A percentile compares a stretch with the other conserved stretches of the same genome.
Evolutionary conservation across 78 protist genomes (phyloP).

Genomic region (Dictyostelium citrinum): DNA sequence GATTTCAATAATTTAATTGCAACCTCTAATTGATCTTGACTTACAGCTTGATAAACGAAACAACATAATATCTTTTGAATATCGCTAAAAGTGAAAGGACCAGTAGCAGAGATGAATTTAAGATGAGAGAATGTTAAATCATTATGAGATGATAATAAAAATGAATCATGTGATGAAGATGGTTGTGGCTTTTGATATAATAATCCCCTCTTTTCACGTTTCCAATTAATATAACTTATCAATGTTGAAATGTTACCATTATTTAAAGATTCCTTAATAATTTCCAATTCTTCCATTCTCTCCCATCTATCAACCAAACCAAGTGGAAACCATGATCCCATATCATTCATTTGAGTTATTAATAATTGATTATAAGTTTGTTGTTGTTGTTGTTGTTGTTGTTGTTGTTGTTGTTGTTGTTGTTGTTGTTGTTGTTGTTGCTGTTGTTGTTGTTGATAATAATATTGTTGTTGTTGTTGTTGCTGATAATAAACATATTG

Average conservation of each 20-base stretch:
- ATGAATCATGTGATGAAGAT: neutral
- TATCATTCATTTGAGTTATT: slow-evolving; percentile 23
- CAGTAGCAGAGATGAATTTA: slow-evolving; percentile 31
- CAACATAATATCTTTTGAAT: slow-evolving; percentile 35
- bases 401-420: neutral
- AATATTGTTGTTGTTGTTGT: neutral
- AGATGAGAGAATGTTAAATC: neutral
- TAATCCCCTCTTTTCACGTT: slow-evolving; percentile 38
- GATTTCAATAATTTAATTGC: slow-evolving; percentile 16
- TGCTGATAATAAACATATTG: neutral
- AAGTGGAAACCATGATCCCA: slow-evolving; percentile 27
- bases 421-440: neutral
- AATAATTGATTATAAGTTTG: neutral
- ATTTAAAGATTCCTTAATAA: slow-evolving; percentile 44
- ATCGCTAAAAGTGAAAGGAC: slow-evolving; percentile 37
- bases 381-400: neutral
- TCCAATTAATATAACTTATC: slow-evolving; percentile 61
- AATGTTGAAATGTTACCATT: slow-evolving; percentile 22
- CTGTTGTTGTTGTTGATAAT: neutral
- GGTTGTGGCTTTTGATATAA: neutral
- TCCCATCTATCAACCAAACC: slow-evolving; percentile 49
- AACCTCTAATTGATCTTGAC: slow-evolving; percentile 46
- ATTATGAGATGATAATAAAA: neutral
- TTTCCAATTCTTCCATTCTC: slow-evolving; percentile 64
- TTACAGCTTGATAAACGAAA: slow-evolving; percentile 48